A percentile compares a stretch with the other conserved stretches of the same genome.
Evolutionary conservation across 306 rosid genomes (phyloP).

Genomic region (Inga laurina): DNA sequence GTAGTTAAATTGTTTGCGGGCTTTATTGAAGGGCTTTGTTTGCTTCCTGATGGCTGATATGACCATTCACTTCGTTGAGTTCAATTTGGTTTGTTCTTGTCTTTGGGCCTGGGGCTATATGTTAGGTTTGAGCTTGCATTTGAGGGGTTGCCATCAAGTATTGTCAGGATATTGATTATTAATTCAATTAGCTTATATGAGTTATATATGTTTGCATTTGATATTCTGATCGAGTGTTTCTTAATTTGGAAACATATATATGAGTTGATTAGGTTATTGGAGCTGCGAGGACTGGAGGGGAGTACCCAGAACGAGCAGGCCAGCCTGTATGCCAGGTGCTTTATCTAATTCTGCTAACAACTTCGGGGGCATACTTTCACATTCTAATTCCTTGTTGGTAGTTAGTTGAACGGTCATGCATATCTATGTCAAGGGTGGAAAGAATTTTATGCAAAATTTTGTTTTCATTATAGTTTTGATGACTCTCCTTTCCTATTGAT

Average conservation of each 20-base stretch:
- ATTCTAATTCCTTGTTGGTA: slow-evolving; percentile 10
- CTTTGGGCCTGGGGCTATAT: slow-evolving; percentile 24
- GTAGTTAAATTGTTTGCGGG: slow-evolving; percentile 18
- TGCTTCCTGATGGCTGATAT: slow-evolving; percentile 7
- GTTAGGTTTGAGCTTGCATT: slow-evolving; percentile 27
- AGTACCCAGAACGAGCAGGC: slow-evolving; percentile 86
- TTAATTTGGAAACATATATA: slow-evolving; percentile 31
- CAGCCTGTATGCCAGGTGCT: slow-evolving; percentile 96
- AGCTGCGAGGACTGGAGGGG: slow-evolving; percentile 73
- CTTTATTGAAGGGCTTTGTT: slow-evolving; percentile 34
- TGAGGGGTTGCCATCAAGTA: slow-evolving; percentile 24
- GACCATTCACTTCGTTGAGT: slow-evolving; percentile 30
- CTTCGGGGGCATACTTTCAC: slow-evolving; percentile 17
- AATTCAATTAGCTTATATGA: slow-evolving; percentile 4
- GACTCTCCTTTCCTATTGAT: slow-evolving; percentile 34
- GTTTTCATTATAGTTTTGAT: slow-evolving; percentile 26
- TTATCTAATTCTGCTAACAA: slow-evolving; percentile 35
- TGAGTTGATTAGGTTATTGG: slow-evolving; percentile 69
- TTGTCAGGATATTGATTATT: background rate
- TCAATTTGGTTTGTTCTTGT: slow-evolving; percentile 43
- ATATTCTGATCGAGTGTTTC: slow-evolving; percentile 26
- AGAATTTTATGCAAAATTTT: slow-evolving; percentile 34
- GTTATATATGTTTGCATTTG: slow-evolving; percentile 40
- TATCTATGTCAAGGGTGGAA: slow-evolving; percentile 27
- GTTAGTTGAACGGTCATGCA: background rate